Percentiles rank a stretch among this genome's conserved stretches.
These are phyloP conservation scores for Wickerhamomyces strasburgensis DNA, from an alignment of 805 yeast species.

Conservation along the genomic window DNA sequence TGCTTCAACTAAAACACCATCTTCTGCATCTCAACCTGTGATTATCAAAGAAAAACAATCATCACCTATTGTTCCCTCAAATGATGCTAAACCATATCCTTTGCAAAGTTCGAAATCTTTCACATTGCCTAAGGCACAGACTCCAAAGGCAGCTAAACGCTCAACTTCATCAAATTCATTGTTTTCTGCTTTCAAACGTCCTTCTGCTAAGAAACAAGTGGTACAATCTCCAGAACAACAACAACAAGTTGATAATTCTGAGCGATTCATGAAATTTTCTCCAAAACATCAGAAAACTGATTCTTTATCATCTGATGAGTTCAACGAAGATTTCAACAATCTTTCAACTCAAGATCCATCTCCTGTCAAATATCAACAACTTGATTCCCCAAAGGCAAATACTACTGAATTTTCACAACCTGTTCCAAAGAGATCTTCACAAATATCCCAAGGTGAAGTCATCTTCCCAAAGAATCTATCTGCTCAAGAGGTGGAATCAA, in stretches of 20 bases:
- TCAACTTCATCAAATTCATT: conserved; percentile 24
- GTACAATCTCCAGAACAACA: no score
- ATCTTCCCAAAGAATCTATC: conserved; percentile 68
- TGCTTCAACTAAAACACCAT: neutral
- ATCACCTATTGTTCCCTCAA: no score
- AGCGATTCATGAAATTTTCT: no score
- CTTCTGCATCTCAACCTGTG: neutral
- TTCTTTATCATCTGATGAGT: conserved; percentile 16
- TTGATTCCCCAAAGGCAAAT: neutral
- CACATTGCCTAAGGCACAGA: conserved; percentile 6
- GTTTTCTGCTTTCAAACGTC: conserved; percentile 25
- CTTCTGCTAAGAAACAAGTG: no score
- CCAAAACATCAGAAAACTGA: neutral
- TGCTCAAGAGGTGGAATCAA: conserved; percentile 66
- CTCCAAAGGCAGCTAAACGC: conserved; percentile 17
- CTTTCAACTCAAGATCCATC: conserved; percentile 1
- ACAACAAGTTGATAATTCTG: neutral
- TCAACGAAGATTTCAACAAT: conserved; percentile 25
- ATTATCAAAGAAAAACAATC: no score
- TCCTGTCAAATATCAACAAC: neutral
- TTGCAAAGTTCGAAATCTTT: conserved; percentile 17
- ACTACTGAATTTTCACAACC: neutral
- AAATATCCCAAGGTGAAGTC: conserved; percentile 43
- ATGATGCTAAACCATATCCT: no score
- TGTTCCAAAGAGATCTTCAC: conserved; percentile 10